phyloP scores from a whole-genome alignment of 305 asterid genomes.

The Striga hermonthica region DNA sequence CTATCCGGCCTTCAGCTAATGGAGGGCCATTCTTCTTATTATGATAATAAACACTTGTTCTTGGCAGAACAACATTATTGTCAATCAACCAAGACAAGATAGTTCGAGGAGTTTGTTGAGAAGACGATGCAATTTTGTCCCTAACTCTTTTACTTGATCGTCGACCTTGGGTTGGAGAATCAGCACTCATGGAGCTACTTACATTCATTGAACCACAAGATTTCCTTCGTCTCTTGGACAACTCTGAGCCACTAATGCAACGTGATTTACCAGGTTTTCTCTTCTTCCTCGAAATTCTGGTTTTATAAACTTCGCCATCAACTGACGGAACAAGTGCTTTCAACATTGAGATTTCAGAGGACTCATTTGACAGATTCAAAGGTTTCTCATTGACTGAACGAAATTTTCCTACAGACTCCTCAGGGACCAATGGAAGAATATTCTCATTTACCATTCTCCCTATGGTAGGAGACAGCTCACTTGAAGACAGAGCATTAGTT shows the following conservation, averaged over 20 bases:
- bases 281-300: slow-evolving; percentile 35
- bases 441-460: slow-evolving; percentile 19
- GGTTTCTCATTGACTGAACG: slow-evolving; percentile 18
- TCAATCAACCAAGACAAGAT: slow-evolving; percentile 79
- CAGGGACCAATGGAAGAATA: slow-evolving; percentile 29
- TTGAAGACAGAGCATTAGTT: slow-evolving; percentile 22
- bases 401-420: slow-evolving; percentile 31
- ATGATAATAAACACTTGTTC: slow-evolving; percentile 60
- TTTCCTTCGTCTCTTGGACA: slow-evolving; percentile 40
- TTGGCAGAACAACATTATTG: slow-evolving; percentile 52
- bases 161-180: slow-evolving; percentile 35
- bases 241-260: slow-evolving; percentile 28
- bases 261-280: slow-evolving; percentile 28
- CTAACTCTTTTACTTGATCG: slow-evolving; percentile 56
- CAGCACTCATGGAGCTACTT: slow-evolving; percentile 34
- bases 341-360: slow-evolving; percentile 30
- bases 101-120: slow-evolving; percentile 54
- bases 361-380: slow-evolving; percentile 25
- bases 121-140: slow-evolving; percentile 40
- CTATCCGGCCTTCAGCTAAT: slow-evolving; percentile 59
- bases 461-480: slow-evolving; percentile 23
- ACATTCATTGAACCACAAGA: slow-evolving; percentile 29
- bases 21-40: slow-evolving; percentile 31
- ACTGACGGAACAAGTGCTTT: slow-evolving; percentile 30
- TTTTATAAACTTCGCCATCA: slow-evolving; percentile 32